Percentiles rank a stretch among this genome's conserved stretches.
Evolutionary conservation across 345 rosid genomes (phyloP).

Genomic region (Brassica incana): DNA sequence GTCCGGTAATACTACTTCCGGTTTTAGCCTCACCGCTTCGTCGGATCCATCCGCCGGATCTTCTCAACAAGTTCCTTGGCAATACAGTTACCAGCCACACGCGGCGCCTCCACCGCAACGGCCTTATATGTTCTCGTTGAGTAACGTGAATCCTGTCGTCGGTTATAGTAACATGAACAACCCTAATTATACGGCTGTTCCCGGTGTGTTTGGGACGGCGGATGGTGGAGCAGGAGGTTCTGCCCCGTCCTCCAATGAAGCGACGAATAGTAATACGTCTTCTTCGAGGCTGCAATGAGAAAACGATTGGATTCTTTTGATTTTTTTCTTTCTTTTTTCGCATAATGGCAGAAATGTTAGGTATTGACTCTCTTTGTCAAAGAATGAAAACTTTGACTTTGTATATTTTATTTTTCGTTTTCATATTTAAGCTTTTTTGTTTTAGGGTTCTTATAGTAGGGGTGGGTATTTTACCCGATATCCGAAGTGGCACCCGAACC

Average conservation of each 20-base stretch:
- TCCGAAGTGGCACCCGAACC: no score
- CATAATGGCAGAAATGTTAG: constrained; percentile 44
- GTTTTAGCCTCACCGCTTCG: constrained; percentile 34
- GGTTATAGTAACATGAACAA: constrained; percentile 31
- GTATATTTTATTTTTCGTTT: constrained; percentile 24
- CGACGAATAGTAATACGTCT: constrained; percentile 29
- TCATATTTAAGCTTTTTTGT: constrained; percentile 2
- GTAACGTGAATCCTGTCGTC: constrained; percentile 24
- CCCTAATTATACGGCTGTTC: constrained; percentile 18
- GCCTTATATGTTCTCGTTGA: constrained; percentile 36
- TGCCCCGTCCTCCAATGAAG: constrained; percentile 29
- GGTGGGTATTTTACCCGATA: no score
- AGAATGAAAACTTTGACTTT: constrained; percentile 41
- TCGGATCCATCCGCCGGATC: constrained; percentile 31
- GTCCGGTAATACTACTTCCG: constrained; percentile 33
- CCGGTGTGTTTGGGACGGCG: constrained; percentile 26
- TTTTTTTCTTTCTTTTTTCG: constrained; percentile 15
- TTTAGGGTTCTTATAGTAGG: not conserved
- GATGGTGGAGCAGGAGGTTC: constrained; percentile 36
- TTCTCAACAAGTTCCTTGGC: constrained; percentile 38
- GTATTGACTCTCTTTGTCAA: constrained; percentile 42
- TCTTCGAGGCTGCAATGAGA: constrained; percentile 40
- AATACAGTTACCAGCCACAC: constrained; percentile 29
- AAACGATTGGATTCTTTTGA: constrained; percentile 38
- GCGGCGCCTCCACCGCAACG: constrained; percentile 13